Percentiles rank a stretch among this genome's conserved stretches.
Evolutionary conservation across 805 yeast species (phyloP).

Genomic region (Wickerhamomyces alni): DNA sequence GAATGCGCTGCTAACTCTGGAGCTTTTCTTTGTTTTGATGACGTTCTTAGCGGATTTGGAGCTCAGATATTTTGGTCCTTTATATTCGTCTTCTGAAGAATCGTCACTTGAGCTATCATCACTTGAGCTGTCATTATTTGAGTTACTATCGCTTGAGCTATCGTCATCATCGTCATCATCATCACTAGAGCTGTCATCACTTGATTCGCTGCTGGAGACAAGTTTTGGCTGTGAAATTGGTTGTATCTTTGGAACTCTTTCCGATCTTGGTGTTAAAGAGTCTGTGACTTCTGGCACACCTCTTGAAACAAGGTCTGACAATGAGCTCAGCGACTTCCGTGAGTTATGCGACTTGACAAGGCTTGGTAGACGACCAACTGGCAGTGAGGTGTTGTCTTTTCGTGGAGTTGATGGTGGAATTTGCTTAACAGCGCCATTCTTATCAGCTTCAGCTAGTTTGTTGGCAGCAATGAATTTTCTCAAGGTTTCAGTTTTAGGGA

Average conservation of each 20-base stretch:
- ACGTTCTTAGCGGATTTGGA: conserved; percentile 39
- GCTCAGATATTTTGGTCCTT: conserved; percentile 32
- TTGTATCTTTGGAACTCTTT: conserved; percentile 4
- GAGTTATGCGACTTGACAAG: conserved; percentile 14
- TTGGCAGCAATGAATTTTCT: conserved; percentile 14
- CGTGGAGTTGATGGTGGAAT: conserved; percentile 12
- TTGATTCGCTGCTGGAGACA: conserved; percentile 1
- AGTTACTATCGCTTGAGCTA: conserved; percentile 12
- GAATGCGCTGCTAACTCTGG: conserved; percentile 37
- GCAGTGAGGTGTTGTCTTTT: conserved; percentile 7
- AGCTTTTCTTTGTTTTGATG: conserved; percentile 27
- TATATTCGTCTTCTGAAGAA: conserved; percentile 24
- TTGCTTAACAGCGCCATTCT: neutral
- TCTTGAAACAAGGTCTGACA: conserved; percentile 53
- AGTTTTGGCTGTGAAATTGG: conserved; percentile 1
- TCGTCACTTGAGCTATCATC: conserved; percentile 20
- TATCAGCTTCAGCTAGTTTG: neutral
- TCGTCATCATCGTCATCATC: conserved; percentile 10
- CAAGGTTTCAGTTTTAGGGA: conserved; percentile 4
- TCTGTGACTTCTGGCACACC: conserved; percentile 68
- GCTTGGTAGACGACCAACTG: conserved; percentile 12
- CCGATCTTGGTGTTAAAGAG: conserved; percentile 23
- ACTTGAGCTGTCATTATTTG: too few relatives aligned
- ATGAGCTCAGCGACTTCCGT: conserved; percentile 41
- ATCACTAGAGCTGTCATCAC: conserved; percentile 1